Evolutionary conservation across 805 yeast genomes (phyloP), one percentile per base, ranked within the genome.

Genomic region (Ogataea methylovora): DNA sequence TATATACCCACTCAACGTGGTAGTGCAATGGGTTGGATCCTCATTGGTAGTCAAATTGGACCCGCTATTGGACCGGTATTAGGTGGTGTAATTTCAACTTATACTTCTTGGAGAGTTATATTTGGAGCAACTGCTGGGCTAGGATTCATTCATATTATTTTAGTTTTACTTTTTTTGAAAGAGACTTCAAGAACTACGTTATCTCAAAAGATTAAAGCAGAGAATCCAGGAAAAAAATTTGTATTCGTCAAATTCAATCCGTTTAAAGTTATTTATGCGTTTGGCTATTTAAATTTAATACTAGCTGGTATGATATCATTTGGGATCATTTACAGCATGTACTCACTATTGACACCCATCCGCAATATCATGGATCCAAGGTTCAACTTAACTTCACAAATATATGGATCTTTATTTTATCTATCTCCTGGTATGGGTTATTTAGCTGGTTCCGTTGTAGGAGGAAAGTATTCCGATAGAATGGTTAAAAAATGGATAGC

Each of bases 351-450:
- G 34, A 74, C 80, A 0, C 81, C 81, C 1, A 73, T 75, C 28
- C 50, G 79, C 42, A 61, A 66, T 29, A 74, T 74, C 8, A 63
- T 75, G 34, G 73, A 73, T 43, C 80, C 80, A 4, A 47, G 79
- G 36, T 75, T 73, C 53, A 45, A 66, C 27, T 51, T 75, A 21
- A 58, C 57, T 0, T 45, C 62, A 14, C 79, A 81, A 0, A 46
- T 75, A 2, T 62, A 61, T 37, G 71, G 76, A 27, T 67, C 76
- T 0, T 49, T 75, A 15, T 73, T 75, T 44, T 75, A 74, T 42
- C 48, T 75, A 4, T 69, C 79, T 4, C 79, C 80, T 0, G 80
- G 79, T 1, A 11, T 52, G n/a, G 82, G 82, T 0, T 72, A 70
- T 41, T 29, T 73, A 2, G 24, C 48, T 1, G 80, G 80, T 0